Base-by-base conservation (phyloP, 1,284 basidiomycete genomes). In the Rugosomyces carneus region DNA sequence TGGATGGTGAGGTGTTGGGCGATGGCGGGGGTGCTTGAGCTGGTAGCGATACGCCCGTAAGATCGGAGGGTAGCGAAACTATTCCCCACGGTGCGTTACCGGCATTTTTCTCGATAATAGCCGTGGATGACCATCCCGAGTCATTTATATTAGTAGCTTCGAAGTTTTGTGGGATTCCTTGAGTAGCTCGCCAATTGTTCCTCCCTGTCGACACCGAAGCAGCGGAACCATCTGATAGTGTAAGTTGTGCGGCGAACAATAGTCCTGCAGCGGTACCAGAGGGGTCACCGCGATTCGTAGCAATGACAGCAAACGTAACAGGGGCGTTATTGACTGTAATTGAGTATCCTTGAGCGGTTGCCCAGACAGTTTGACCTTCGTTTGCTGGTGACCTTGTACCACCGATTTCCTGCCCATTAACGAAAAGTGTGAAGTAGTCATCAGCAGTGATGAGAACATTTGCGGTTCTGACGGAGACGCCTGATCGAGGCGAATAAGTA, bases 361-460 rank as follows among this genome's bases (percentile, higher is more conserved):
- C 48, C 53, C 48, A 49, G 16, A 45, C 40, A 6, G 43, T 42
- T 32, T 34, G 8, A 1, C 21, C 27, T 11, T 39, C 18, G 40
- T 21, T 23, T 16, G 18, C 32, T 16, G 15, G 36, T 7, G 29
- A 19, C 11, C 37, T 39, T 10, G 34, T 45, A 42, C 24, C 20
- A 16, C 47, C 49, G 26, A 58, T 36, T 10, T 38, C 37, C 9
- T 41, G 35, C 9, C 47, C 45, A 23, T 53, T 51, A 27, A 53
- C n/a, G 20, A 47, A 58, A 0, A 58, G 45, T 0, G 29, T 19
- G 43, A 56, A 58, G 16, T 37, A 39, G 26, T 56, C 52, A 38
- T 58, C 57, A 18, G 39, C 47, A 1, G 50, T 48, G n/a, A 53
- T 42, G 15, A 55, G 32, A 16, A 54, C 20, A n/a, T 36, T 44